phyloP scores from a whole-genome alignment of 495 filamentous ascomycete genomes.

The Penicillium dipodomyicola region DNA sequence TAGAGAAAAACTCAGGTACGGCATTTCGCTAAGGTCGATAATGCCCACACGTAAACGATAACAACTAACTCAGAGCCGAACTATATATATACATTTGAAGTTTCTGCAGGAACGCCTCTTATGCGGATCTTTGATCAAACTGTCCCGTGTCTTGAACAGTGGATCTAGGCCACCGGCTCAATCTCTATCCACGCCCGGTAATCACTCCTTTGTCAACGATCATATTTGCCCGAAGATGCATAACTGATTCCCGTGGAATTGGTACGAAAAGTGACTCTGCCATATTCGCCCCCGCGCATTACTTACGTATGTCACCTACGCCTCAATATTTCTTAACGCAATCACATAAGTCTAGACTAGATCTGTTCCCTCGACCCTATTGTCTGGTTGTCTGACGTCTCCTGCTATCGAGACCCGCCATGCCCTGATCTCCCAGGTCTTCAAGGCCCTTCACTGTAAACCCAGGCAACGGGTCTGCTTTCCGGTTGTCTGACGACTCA shows the following conservation, averaged over 20 bases:
- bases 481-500: slow-evolving; percentile 26
- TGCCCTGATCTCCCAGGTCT: background rate
- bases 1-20: background rate
- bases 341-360: background rate
- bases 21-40: background rate
- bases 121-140: background rate
- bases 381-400: background rate
- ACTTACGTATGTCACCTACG: background rate
- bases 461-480: background rate
- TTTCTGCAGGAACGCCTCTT: background rate
- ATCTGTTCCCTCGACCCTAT: background rate
- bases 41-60: background rate
- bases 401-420: background rate
- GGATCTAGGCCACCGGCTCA: slow-evolving; percentile 4
- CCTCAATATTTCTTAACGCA: background rate
- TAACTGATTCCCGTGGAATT: background rate
- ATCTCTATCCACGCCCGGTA: background rate
- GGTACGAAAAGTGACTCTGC: background rate
- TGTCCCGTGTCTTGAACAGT: background rate
- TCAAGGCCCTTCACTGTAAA: background rate
- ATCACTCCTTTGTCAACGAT: background rate
- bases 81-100: no score
- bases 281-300: background rate
- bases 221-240: background rate
- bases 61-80: background rate